Percentiles rank a stretch among this genome's conserved stretches.
phyloP scores from a whole-genome alignment of 106 monocot species.

The Acorus calamus region DNA sequence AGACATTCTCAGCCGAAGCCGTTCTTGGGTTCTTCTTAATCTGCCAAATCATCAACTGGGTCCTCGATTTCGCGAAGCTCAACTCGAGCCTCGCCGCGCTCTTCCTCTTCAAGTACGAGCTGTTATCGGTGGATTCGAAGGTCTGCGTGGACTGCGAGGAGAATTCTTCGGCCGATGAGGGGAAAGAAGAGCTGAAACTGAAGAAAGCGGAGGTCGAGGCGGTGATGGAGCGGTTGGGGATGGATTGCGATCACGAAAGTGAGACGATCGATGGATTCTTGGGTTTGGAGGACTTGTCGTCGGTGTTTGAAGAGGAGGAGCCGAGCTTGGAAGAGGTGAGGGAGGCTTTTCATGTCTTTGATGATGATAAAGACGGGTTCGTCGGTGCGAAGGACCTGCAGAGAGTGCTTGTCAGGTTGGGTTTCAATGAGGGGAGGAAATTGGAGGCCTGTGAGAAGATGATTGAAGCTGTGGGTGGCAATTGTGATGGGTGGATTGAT shows the following conservation, averaged over 20 bases:
- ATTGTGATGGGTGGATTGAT: neutral
- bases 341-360: constrained; percentile 2
- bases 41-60: too few species aligned
- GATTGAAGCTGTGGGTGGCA: neutral
- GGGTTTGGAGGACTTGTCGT: neutral
- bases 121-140: too few species aligned
- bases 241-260: neutral
- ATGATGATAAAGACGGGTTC: constrained; percentile 1
- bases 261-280: neutral
- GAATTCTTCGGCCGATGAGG: neutral
- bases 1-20: too few species aligned
- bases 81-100: too few species aligned
- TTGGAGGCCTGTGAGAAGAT: neutral
- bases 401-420: neutral
- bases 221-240: constrained; percentile 6
- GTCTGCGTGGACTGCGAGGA: neutral
- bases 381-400: neutral
- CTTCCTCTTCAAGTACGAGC: too few species aligned
- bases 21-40: too few species aligned
- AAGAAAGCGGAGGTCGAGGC: neutral
- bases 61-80: too few species aligned
- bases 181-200: neutral
- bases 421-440: neutral
- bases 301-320: constrained; percentile 8
- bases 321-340: constrained; percentile 8